A percentile compares a stretch with the other conserved stretches of the same genome.
Conservation (phyloP, 345 rosid genomes). For the Brassica napus region Da-Ae NC_063436.1:30037501-30038000, state of each 20-base stretch:
- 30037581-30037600: background rate
- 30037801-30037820: slow-evolving; percentile 3
- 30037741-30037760: slow-evolving; percentile 6
- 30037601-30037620: slow-evolving; percentile 18
- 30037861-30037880: slow-evolving; percentile 15
- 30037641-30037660: slow-evolving; percentile 14
- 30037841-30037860: slow-evolving; percentile 16
- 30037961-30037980: slow-evolving; percentile 41
- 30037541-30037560: slow-evolving; percentile 22
- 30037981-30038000: slow-evolving; percentile 99
- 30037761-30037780: slow-evolving; percentile 4
- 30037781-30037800: background rate
- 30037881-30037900: background rate
- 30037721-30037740: background rate
- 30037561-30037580: slow-evolving; percentile 16
- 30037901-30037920: background rate
- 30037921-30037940: slow-evolving; percentile 10
- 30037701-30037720: slow-evolving; percentile 1
- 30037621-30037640: slow-evolving; percentile 22
- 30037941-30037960: slow-evolving; percentile 21
- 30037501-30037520: slow-evolving; percentile 97
- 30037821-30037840: slow-evolving; percentile 19
- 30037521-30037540: slow-evolving; percentile 51
- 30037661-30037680: background rate
- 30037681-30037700: background rate